A percentile compares a stretch with the other conserved stretches of the same genome.
Conservation (phyloP, 2,329 filamentous ascomycete species). For the Albifimbria verrucaria region DNA sequence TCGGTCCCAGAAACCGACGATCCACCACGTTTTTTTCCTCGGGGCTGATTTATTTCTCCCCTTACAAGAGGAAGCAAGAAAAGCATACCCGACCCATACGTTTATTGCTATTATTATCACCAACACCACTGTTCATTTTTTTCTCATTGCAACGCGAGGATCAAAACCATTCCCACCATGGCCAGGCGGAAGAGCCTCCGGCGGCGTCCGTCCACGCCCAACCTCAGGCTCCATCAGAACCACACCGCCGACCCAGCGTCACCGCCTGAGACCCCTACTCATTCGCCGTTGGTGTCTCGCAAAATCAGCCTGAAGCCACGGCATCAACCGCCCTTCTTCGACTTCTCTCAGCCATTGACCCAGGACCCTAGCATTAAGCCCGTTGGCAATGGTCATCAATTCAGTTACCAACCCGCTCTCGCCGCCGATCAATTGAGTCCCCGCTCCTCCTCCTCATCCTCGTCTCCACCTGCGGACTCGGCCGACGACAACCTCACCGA, state of each 20-base stretch:
- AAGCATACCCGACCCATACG: too few relatives aligned
- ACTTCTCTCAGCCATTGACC: slow-evolving; percentile 23
- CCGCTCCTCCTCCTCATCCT: slow-evolving; percentile 30
- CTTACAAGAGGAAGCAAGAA: neutral
- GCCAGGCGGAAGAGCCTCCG: slow-evolving; percentile 26
- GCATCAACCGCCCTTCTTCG: slow-evolving; percentile 28
- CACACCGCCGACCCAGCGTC: slow-evolving; percentile 39
- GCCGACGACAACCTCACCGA: slow-evolving; percentile 23
- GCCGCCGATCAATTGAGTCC: slow-evolving; percentile 33
- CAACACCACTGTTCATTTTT: too few relatives aligned
- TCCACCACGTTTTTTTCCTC: neutral
- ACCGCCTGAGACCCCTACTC: slow-evolving; percentile 45
- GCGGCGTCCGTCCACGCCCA: slow-evolving; percentile 39
- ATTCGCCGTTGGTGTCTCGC: slow-evolving; percentile 30
- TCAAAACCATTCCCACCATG: too few relatives aligned
- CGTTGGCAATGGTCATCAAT: slow-evolving; percentile 37
- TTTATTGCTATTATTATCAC: too few relatives aligned
- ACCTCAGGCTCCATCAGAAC: slow-evolving; percentile 30
- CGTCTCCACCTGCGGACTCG: slow-evolving; percentile 16
- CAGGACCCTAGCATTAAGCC: slow-evolving; percentile 40
- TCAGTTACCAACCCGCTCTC: slow-evolving; percentile 35
- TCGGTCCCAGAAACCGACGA: neutral
- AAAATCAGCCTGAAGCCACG: slow-evolving; percentile 28
- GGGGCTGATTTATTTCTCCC: neutral
- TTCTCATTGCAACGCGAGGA: too few relatives aligned